These are phyloP conservation scores for Powellomyces hirtus DNA, from an alignment of 192 early-diverging fungal genomes.

Conservation along the genomic window DNA sequence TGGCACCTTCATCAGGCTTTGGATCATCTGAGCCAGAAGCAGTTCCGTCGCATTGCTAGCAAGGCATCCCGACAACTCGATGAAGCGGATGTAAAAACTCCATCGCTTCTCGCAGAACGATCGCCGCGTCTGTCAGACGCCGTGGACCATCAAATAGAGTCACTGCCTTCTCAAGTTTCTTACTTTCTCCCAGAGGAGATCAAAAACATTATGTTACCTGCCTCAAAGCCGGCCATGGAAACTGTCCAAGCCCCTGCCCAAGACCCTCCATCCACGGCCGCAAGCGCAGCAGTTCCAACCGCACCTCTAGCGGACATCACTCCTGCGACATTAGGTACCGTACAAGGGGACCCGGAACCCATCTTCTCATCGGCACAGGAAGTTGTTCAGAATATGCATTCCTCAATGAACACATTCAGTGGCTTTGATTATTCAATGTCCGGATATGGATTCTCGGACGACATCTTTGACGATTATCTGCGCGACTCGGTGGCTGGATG, in stretches of 20 bases:
- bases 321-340: neutral
- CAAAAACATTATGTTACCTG: neutral
- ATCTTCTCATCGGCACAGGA: neutral
- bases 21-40: neutral
- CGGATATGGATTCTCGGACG: slow-evolving; percentile 2
- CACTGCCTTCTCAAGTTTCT: too few species aligned
- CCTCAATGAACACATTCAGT: neutral
- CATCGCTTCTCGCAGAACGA: neutral
- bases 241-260: neutral
- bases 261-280: neutral
- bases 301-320: neutral
- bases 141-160: neutral
- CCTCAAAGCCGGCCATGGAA: neutral
- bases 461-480: slow-evolving; percentile 15
- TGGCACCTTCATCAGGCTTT: slow-evolving; percentile 68
- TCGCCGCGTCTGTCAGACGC: neutral
- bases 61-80: slow-evolving; percentile 13
- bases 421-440: neutral
- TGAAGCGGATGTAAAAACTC: slow-evolving; percentile 5
- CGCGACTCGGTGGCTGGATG: slow-evolving; percentile 12
- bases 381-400: neutral
- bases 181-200: neutral
- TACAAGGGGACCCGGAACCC: neutral
- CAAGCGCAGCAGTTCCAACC: neutral
- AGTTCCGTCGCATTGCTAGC: slow-evolving; percentile 13